phyloP scores from a whole-genome alignment of 352 stramenopile genomes.

The Phytophthora quininea region DNA sequence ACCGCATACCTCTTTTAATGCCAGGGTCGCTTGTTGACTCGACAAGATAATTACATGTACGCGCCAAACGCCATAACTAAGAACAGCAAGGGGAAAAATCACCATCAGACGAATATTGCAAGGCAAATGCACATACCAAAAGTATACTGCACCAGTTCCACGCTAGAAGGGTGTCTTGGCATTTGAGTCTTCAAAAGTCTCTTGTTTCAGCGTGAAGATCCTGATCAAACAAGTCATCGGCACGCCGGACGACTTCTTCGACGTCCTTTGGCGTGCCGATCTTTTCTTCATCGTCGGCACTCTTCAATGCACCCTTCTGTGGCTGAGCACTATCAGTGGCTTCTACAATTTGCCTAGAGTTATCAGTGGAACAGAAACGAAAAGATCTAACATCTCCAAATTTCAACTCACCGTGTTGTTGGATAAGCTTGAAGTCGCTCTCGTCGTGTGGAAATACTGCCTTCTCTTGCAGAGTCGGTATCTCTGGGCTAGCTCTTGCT shows the following conservation, averaged over 20 bases:
- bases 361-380: background rate
- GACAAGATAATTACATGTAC: conserved; percentile 64
- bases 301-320: background rate
- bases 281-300: conserved; percentile 48
- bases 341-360: background rate
- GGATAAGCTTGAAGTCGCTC: conserved; percentile 64
- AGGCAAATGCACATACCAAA: background rate
- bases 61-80: conserved; percentile 72
- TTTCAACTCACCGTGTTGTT: conserved; percentile 36
- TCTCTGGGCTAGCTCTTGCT: conserved; percentile 20
- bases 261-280: conserved; percentile 30
- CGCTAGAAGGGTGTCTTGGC: conserved; percentile 39
- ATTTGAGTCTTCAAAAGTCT: conserved; percentile 52
- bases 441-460: conserved; percentile 60
- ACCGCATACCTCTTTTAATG: conserved; percentile 66
- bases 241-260: conserved; percentile 35
- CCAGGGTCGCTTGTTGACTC: conserved; percentile 43
- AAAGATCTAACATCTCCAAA: background rate
- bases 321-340: background rate
- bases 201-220: conserved; percentile 45
- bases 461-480: conserved; percentile 60
- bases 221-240: conserved; percentile 62
- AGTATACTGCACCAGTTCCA: conserved; percentile 49
- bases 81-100: background rate
- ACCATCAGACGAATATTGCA: background rate